Percentiles rank a stretch among this genome's conserved stretches.
phyloP scores from a whole-genome alignment of 2,329 filamentous ascomycete genomes.

The Pseudocercospora macadamiae region DNA sequence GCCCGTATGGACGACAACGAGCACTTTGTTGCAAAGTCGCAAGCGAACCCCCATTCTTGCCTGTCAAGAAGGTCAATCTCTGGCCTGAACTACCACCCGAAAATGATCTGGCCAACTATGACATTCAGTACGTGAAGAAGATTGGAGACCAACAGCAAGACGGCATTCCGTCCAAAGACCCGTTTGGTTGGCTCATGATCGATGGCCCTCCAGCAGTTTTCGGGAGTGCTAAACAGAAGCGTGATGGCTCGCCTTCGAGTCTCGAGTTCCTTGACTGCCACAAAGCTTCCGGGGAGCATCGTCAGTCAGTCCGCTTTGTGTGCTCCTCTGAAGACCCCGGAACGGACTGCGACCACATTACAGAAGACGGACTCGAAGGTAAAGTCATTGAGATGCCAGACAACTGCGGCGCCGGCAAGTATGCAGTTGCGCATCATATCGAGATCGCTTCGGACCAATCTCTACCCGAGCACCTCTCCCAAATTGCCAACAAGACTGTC shows the following conservation, averaged over 20 bases:
- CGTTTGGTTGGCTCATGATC: constrained; percentile 3
- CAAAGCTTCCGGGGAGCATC: background rate
- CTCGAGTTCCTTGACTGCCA: constrained; percentile 1
- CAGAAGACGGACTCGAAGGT: background rate
- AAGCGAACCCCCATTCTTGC: background rate
- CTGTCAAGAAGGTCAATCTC: background rate
- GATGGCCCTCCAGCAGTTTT: background rate
- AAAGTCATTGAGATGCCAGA: background rate
- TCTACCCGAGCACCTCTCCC: background rate
- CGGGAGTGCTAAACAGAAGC: background rate
- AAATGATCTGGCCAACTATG: background rate
- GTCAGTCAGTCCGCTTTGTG: background rate
- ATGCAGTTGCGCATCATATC: background rate
- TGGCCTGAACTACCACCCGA: background rate
- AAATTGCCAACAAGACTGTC: constrained; percentile 1
- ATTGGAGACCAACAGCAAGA: background rate
- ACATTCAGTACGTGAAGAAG: too few species aligned
- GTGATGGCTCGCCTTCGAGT: constrained; percentile 1
- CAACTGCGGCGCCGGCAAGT: background rate
- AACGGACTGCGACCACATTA: background rate
- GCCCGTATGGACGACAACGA: background rate
- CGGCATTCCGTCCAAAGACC: background rate
- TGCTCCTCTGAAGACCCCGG: background rate
- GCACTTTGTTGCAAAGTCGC: background rate
- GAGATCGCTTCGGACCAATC: background rate